Base-by-base conservation (phyloP, 2,329 filamentous ascomycete species). In the Colletotrichum shisoi region DNA sequence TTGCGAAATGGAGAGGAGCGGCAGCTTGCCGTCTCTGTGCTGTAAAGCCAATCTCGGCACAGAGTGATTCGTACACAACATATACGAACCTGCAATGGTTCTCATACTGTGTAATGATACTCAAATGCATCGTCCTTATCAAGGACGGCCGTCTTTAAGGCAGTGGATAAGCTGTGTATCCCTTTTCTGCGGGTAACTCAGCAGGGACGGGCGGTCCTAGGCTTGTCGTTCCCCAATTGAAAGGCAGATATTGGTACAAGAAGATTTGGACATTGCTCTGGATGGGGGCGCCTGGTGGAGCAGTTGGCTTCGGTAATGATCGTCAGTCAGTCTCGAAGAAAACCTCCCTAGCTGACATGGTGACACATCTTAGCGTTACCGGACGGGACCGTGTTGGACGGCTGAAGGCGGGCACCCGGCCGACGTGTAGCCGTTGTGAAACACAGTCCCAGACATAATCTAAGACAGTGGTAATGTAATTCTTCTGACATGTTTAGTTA, bases 371-470 rank as follows among this genome's bases (percentile, higher is more conserved):
- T 49, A 39, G 54, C 37, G 61, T 39, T 45, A 24, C 42, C 42
- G 46, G 13, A 58, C 37, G 61, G 54, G 62, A 53, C 54, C 42
- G 39, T 37, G 21, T 8, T 34, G 48, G 61, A 39, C 21, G 64
- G 48, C 57, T 67, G 61, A 61, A 67, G 61, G 48, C 15, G 39
- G 21, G 48, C 42, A 39, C 39, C 24, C 54, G 34, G 48, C 64
- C 48, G 61, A 45, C 15, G 12, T 49, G 37, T 19, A 49, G 8
- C 15, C n/a, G 19, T 37, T 49, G 61, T 59, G 61, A 21, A 24
- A 49, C 27, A 49, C n/a, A 19, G 37, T 59, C 42, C 34, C 13
- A 64, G 61, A 67, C 61, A 64, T 7, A 2, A 59, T 63, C 64
- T 58, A 58, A 64, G 64, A 67, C 61, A 64, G 60, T 39, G 7